Percentiles rank a stretch among this genome's conserved stretches.
These are phyloP conservation scores for Talaromyces sp. DNA, from an alignment of 2,329 filamentous ascomycete species.

Conservation along the genomic window DNA sequence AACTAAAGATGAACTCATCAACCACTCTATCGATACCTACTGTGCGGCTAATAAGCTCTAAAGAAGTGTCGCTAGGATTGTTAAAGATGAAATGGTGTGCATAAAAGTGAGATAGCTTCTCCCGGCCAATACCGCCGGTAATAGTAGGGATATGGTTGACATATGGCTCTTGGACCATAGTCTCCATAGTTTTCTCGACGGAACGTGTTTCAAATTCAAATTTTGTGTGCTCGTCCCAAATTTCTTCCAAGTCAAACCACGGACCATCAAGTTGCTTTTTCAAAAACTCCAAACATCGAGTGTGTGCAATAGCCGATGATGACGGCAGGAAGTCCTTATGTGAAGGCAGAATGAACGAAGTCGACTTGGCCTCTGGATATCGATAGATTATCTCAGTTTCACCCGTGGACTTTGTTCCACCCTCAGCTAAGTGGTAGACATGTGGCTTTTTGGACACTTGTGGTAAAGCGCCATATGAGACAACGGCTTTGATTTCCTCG, in stretches of 20 bases:
- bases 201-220: constrained; percentile 66
- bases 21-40: constrained; percentile 68
- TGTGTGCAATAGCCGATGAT: constrained; percentile 61
- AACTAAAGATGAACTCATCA: constrained; percentile 64
- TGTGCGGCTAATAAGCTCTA: constrained; percentile 68
- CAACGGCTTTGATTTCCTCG: not conserved
- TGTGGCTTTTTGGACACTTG: not conserved
- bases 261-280: constrained; percentile 62
- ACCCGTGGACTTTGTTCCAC: not conserved
- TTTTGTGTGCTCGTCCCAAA: constrained; percentile 74
- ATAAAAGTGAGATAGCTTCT: constrained; percentile 63
- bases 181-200: constrained; percentile 71
- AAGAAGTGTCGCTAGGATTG: constrained; percentile 62
- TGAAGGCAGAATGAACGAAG: constrained; percentile 48
- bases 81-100: constrained; percentile 68
- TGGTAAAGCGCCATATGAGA: not conserved
- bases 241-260: constrained; percentile 67
- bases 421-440: not conserved
- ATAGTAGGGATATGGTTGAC: constrained; percentile 72
- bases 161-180: constrained; percentile 75
- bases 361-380: constrained; percentile 43
- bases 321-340: constrained; percentile 45
- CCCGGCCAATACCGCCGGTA: constrained; percentile 66
- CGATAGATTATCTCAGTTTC: constrained; percentile 19
- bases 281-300: constrained; percentile 60